These are phyloP conservation scores for Vaccinium corymbosum DNA, from an alignment of 148 eudicot species.

Conservation along the genomic window DNA sequence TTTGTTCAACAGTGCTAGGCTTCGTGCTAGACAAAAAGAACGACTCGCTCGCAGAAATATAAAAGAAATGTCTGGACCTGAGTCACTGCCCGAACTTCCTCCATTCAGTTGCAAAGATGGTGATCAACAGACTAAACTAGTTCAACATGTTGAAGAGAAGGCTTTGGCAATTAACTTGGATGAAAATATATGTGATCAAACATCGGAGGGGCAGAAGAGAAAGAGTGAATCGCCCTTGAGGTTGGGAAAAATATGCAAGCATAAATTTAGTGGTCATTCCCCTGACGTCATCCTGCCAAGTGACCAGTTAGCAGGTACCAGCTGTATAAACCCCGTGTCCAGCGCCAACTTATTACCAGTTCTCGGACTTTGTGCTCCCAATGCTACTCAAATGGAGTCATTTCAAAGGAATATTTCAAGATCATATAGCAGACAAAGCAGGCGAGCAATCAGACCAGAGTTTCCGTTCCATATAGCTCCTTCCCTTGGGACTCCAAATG, in stretches of 20 bases:
- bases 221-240: constrained; percentile 31
- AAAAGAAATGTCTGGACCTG: constrained; percentile 30
- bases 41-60: constrained; percentile 58
- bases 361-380: constrained; percentile 92
- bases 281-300: constrained; percentile 23
- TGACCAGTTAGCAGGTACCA: constrained; percentile 28
- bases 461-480: constrained; percentile 46
- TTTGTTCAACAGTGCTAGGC: constrained; percentile 52
- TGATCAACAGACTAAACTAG: constrained; percentile 22
- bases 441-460: constrained; percentile 37
- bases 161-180: constrained; percentile 26
- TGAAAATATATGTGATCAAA: constrained; percentile 28
- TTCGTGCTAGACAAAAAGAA: constrained; percentile 89
- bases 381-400: constrained; percentile 57
- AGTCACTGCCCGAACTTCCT: constrained; percentile 24
- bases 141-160: constrained; percentile 37
- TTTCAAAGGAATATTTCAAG: constrained; percentile 46
- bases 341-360: constrained; percentile 50
- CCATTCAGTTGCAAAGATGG: constrained; percentile 26
- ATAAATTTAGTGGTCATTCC: constrained; percentile 33
- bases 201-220: constrained; percentile 27
- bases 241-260: constrained; percentile 34
- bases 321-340: constrained; percentile 27
- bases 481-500: constrained; percentile 35
- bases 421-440: constrained; percentile 44